A percentile compares a stretch with the other conserved stretches of the same genome.
phyloP scores from a whole-genome alignment of 495 filamentous ascomycete species.

The Penicillium fimorum region DNA sequence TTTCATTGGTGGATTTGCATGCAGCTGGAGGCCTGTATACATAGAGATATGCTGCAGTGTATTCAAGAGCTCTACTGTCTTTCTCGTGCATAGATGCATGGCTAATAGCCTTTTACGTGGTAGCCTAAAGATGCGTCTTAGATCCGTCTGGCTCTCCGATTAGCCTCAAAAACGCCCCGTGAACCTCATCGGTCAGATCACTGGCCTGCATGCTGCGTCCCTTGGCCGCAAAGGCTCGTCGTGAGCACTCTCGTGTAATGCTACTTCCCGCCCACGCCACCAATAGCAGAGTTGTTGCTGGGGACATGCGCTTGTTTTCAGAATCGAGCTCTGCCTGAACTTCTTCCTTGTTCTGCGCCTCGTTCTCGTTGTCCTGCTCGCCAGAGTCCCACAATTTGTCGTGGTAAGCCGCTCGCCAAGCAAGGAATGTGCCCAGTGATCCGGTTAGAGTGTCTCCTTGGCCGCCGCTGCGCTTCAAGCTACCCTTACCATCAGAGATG shows the following conservation, averaged over 20 bases:
- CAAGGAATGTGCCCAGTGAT: conserved; percentile 80
- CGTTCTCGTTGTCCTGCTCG: conserved; percentile 43
- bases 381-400: conserved; percentile 74
- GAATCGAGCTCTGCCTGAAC: conserved; percentile 46
- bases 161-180: conserved; percentile 74
- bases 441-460: conserved; percentile 97
- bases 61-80: not conserved
- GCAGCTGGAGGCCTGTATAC: not conserved
- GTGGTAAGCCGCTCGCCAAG: conserved; percentile 82
- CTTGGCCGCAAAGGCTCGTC: conserved; percentile 80
- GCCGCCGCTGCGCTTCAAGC: conserved; percentile 85
- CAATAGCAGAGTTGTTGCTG: conserved; percentile 66
- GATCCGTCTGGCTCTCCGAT: conserved; percentile 59
- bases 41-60: not conserved
- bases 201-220: conserved; percentile 90
- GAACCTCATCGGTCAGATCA: conserved; percentile 90
- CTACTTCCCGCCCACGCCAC: conserved; percentile 83
- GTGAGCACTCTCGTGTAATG: conserved; percentile 88
- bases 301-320: conserved; percentile 45
- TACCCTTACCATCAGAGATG: conserved; percentile 71
- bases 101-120: not conserved
- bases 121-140: conserved; percentile 38
- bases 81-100: not conserved
- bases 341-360: conserved; percentile 39
- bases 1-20: not conserved